Base-by-base conservation (phyloP, 2,329 filamentous ascomycete species). In the Paraconiothyrium brasiliense region DNA sequence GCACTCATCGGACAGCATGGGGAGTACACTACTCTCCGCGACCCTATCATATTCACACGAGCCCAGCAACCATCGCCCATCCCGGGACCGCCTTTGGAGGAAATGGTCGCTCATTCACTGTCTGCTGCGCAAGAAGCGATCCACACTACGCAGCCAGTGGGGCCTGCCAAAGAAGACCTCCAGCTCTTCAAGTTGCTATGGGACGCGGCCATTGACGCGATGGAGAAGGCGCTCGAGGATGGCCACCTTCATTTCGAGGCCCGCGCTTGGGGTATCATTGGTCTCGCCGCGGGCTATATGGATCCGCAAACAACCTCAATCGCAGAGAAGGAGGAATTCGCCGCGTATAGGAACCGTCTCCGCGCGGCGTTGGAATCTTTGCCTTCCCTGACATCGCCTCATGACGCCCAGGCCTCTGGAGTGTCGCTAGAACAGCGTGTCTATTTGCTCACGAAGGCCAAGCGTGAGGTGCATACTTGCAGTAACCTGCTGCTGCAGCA, bases 201-300 rank as follows among this genome's bases (percentile, higher is more conserved):
- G 67, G 43, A 49, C 2, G 60, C 60, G 0, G 64, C 70, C 4
- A 49, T 62, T 10, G 57, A 49, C 1, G 43, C 64, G 8, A 24
- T 74, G 0, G 66, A 69, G 22, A 58, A 65, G 1, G 54, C 70
- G 1, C 30, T 70, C 0, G 58, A 58, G 0, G 24, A 48, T 7
- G 58, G 60, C 1, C 58, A 62, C 2, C 44, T 71, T 1, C 55
- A 66, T 24, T 57, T 60, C 4, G 67, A 69, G 46, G 60, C 57
- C 1, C 70, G 69, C 24, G 67, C 63, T 0, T 73, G 71, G 68
- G 68, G 64, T 3, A 49, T 71, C 1, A 65, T 47, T 6, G 69
- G 64, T 5, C 44, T 73, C 14, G 57, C 64, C 5, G 51, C 69
- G 9, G 71, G 70, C 11, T 68, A 69, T 41, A 59, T 67, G 24